phyloP scores from a whole-genome alignment of 768 basidiomycete species.

The Mycena galopus region DNA sequence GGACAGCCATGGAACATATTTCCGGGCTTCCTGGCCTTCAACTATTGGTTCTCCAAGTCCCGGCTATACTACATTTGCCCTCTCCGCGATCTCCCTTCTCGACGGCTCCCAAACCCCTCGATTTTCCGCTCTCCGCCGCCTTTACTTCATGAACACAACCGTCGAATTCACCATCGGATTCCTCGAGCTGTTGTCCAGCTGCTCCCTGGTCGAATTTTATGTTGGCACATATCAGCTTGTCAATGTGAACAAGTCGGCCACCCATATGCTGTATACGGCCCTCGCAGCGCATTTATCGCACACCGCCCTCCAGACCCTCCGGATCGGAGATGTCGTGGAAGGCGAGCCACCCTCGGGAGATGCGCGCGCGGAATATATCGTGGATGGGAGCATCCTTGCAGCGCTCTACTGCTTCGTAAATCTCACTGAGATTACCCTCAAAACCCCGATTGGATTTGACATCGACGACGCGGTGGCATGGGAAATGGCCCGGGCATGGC shows the following conservation, averaged over 20 bases:
- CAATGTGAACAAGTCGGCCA: background rate
- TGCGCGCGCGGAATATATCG: background rate
- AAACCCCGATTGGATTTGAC: background rate
- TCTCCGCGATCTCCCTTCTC: background rate
- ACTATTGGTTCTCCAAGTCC: background rate
- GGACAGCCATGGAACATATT: background rate
- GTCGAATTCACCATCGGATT: background rate
- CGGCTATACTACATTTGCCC: too few species aligned
- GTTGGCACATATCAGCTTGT: background rate
- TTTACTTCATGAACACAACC: background rate
- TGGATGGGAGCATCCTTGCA: background rate
- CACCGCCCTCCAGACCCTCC: background rate
- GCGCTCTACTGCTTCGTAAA: background rate
- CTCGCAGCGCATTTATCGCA: background rate
- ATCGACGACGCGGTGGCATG: background rate
- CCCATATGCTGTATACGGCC: background rate
- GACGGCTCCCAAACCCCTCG: background rate
- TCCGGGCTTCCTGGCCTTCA: background rate
- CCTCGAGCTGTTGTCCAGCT: background rate
- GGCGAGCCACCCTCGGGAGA: background rate
- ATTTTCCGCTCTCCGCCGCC: background rate
- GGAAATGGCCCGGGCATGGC: constrained; percentile 10
- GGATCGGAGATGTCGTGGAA: background rate
- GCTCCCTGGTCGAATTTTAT: background rate
- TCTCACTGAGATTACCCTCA: background rate